A percentile compares a stretch with the other conserved stretches of the same genome.
Evolutionary conservation across 257 asterid genomes (phyloP).

Genomic region (Lycium ferocissimum): DNA sequence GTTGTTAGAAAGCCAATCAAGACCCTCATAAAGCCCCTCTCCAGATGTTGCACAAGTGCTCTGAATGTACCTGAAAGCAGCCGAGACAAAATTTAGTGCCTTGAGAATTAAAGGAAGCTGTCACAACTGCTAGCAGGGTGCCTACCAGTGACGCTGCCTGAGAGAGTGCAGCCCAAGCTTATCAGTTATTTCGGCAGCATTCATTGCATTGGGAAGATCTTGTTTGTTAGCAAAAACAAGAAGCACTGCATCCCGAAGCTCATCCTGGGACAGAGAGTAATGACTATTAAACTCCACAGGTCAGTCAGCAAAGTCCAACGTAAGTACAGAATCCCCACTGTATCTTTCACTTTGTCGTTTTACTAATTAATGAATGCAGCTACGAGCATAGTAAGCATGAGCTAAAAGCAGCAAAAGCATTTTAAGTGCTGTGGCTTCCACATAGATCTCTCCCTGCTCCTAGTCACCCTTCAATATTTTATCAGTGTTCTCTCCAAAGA

Average conservation of each 20-base stretch:
- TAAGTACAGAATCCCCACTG: neutral
- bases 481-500: neutral
- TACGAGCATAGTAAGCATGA: neutral
- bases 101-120: neutral
- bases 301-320: neutral
- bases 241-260: slow-evolving; percentile 24
- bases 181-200: slow-evolving; percentile 29
- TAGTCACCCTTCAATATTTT: neutral
- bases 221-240: slow-evolving; percentile 30
- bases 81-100: neutral
- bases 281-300: slow-evolving; percentile 2
- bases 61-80: slow-evolving; percentile 24
- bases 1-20: slow-evolving; percentile 27
- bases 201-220: slow-evolving; percentile 30
- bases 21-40: slow-evolving; percentile 27
- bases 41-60: slow-evolving; percentile 29
- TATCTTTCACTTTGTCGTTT: neutral
- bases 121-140: slow-evolving; percentile 7
- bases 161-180: slow-evolving; percentile 27
- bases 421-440: neutral
- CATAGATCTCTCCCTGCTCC: neutral
- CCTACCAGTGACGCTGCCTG: slow-evolving; percentile 30
- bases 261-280: slow-evolving; percentile 22
- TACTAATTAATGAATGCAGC: neutral
- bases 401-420: neutral